Evolutionary conservation across 495 filamentous ascomycete genomes (phyloP).

Genomic region (Aspergillus heteromorphus): DNA sequence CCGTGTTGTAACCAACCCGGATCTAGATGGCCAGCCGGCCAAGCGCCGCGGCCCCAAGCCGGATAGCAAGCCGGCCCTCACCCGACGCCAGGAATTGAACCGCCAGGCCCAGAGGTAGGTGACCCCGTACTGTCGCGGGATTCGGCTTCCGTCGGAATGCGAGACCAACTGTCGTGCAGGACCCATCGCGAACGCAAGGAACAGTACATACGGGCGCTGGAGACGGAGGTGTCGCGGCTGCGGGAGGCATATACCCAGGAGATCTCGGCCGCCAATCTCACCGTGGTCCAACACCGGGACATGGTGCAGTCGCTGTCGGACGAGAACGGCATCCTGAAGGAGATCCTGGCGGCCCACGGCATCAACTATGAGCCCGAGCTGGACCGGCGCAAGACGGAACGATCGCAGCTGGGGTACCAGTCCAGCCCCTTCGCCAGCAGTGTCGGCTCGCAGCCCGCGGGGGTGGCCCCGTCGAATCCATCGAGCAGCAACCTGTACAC

Average conservation of each 20-base stretch:
- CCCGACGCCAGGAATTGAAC: conserved; percentile 90
- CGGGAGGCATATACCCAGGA: conserved; percentile 44
- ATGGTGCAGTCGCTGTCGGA: conserved; percentile 32
- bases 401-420: conserved; percentile 21
- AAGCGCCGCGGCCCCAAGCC: conserved; percentile 94
- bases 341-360: conserved; percentile 67
- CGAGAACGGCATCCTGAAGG: conserved; percentile 74
- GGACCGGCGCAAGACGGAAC: conserved; percentile 35
- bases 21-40: conserved; percentile 71
- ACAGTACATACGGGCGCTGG: conserved; percentile 87
- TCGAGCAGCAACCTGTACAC: conserved; percentile 25
- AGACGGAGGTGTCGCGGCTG: conserved; percentile 77
- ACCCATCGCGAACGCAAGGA: conserved; percentile 97
- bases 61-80: conserved; percentile 91
- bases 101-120: conserved; percentile 87
- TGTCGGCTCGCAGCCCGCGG: conserved; percentile 28
- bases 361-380: conserved; percentile 49
- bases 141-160: background rate
- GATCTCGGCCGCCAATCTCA: conserved; percentile 33
- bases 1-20: background rate
- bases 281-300: conserved; percentile 38
- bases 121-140: background rate
- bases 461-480: conserved; percentile 20
- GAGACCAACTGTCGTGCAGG: conserved; percentile 33
- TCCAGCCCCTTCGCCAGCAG: conserved; percentile 31